Base-by-base conservation (phyloP, 2,329 filamentous ascomycete genomes). In the Fusarium albidum region DNA sequence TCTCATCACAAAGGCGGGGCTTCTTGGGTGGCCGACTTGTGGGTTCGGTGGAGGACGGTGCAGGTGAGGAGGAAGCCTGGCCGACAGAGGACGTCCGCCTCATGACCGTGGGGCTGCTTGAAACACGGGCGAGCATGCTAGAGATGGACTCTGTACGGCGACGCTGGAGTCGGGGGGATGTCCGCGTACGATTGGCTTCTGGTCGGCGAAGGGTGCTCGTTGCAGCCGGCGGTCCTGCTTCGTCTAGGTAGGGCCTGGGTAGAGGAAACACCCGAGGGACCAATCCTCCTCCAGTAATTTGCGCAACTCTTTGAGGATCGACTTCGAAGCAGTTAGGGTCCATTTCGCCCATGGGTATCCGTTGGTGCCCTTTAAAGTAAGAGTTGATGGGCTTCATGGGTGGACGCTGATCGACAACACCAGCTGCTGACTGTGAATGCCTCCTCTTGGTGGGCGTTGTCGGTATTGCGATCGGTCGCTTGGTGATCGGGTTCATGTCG, bases 401-500 rank as follows among this genome's bases (percentile, higher is more conserved):
- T n/a, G 64, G 61, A 59, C 73, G 63, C 21, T 65, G 61, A 42
- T 61, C 52, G 12, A 63, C 45, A 14, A 60, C 40, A 5, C 59
- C 49, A 8, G 64, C 52, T 4, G 65, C 61, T 4, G 67, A 65
- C 39, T 77, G 74, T n/a, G 75, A 77, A 48, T 76, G 71, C 53
- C 71, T 71, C 57, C 75, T 68, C 65, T 77, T 78, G 47, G 71
- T 71, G 10, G 80, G 78, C 13, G 76, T 75, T 10, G 68, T 62
- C 8, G 72, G 64, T 33, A 79, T 55, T n/a, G 74, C 44, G 15
- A 86, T 83, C 15, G 80, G 82, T 54, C 87, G 71, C 73, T 97
- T 98, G 2, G 92, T 96, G 62, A 94, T 95, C 3, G 95, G 95
- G 70, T 98, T 89, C 38, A 97, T 74, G 63, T 96, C 90, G 29